Conservation (phyloP, 192 early-diverging fungal genomes). For the Radiomyces spectabilis region DNA sequence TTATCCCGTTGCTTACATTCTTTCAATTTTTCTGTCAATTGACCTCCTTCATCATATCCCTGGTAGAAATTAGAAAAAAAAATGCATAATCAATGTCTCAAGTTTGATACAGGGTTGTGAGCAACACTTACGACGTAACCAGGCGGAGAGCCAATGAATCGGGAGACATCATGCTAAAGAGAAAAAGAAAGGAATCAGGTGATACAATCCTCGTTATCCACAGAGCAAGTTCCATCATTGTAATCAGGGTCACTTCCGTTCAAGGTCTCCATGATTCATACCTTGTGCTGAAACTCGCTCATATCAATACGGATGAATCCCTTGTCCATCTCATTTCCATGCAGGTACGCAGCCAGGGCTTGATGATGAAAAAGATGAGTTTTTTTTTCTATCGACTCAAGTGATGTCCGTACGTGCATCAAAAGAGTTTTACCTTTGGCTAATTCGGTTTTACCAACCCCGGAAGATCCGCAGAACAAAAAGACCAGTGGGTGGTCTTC, state of each 20-base stretch:
- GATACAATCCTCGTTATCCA: too few species aligned
- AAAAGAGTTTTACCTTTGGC: conserved; percentile 32
- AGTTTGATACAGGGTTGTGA: too few species aligned
- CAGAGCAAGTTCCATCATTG: too few species aligned
- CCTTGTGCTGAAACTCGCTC: conserved; percentile 38
- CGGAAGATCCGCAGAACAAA: conserved; percentile 36
- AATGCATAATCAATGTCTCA: background rate
- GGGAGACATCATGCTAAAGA: conserved; percentile 31
- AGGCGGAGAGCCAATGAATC: conserved; percentile 37
- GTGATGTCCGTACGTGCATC: too few species aligned
- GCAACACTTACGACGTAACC: conserved; percentile 29
- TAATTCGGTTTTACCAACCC: conserved; percentile 37
- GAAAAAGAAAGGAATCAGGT: background rate
- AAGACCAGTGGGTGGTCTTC: conserved; percentile 39
- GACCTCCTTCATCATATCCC: conserved; percentile 39
- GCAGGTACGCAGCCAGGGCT: conserved; percentile 29
- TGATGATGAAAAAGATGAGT: background rate
- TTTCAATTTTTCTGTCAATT: conserved; percentile 36
- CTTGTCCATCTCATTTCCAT: conserved; percentile 28
- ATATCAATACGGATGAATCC: conserved; percentile 38
- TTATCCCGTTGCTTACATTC: conserved; percentile 16
- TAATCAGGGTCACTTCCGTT: background rate
- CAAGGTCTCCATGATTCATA: background rate
- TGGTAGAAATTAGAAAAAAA: background rate
- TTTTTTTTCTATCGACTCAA: background rate